These are phyloP conservation scores for Neurospora tetraspora DNA, from an alignment of 495 filamentous ascomycete species.

Conservation along the genomic window DNA sequence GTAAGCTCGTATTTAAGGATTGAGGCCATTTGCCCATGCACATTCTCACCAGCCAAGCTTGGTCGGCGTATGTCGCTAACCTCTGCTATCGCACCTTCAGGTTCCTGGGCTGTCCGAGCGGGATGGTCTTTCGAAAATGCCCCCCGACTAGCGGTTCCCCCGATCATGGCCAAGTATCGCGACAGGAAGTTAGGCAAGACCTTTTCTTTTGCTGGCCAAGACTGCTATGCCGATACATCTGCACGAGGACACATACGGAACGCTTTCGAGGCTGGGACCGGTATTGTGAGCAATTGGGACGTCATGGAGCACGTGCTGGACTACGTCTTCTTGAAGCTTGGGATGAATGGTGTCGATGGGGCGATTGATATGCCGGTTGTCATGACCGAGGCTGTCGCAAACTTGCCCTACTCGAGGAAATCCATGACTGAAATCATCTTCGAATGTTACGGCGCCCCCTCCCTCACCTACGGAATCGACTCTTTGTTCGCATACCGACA, in stretches of 20 bases:
- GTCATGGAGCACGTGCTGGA: constrained; percentile 89
- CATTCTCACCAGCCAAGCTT: neutral
- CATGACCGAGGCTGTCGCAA: constrained; percentile 93
- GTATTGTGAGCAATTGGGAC: constrained; percentile 94
- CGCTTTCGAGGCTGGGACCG: constrained; percentile 81
- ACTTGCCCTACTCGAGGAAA: constrained; percentile 73
- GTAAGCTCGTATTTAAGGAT: constrained; percentile 32
- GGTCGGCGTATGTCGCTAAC: neutral
- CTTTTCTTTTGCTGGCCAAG: constrained; percentile 81
- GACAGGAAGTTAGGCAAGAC: constrained; percentile 85
- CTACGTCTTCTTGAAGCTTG: constrained; percentile 85
- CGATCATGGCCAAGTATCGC: constrained; percentile 85
- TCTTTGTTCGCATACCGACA: constrained; percentile 90
- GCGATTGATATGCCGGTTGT: constrained; percentile 76
- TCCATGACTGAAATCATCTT: constrained; percentile 96
- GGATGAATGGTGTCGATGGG: constrained; percentile 64
- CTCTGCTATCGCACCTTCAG: constrained; percentile 30
- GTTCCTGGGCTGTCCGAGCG: constrained; percentile 78
- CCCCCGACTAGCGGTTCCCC: constrained; percentile 71
- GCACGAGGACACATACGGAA: constrained; percentile 82
- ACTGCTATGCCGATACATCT: constrained; percentile 89
- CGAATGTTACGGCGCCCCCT: constrained; percentile 84
- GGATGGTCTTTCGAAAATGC: constrained; percentile 85
- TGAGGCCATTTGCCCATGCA: neutral
- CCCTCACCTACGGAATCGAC: constrained; percentile 87